These are phyloP conservation scores for Phanerochaete sordida DNA, from an alignment of 768 basidiomycete species.

Conservation along the genomic window DNA sequence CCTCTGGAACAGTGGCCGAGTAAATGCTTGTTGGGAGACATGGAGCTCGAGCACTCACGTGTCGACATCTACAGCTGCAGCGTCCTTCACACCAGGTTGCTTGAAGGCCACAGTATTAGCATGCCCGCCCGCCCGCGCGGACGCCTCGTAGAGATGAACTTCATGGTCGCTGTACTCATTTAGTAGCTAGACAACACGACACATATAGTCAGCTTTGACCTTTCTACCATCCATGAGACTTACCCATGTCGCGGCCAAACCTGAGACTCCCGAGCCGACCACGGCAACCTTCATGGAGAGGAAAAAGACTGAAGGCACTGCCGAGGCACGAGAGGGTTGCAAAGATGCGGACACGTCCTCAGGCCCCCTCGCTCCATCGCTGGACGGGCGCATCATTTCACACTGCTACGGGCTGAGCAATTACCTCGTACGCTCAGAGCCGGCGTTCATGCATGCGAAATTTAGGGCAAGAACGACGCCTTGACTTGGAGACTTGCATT, in stretches of 20 bases:
- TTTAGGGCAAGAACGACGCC: too few species aligned
- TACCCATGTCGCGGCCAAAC: constrained; percentile 76
- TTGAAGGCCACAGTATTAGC: constrained; percentile 67
- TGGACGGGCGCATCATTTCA: not conserved
- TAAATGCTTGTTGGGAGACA: not conserved
- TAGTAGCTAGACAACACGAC: constrained; percentile 42
- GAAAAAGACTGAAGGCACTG: too few species aligned
- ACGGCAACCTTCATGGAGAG: constrained; percentile 50
- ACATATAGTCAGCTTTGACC: not conserved
- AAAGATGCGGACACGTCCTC: too few species aligned
- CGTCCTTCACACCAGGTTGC: constrained; percentile 30
- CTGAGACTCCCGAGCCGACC: constrained; percentile 75
- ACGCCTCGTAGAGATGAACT: constrained; percentile 73
- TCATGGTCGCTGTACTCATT: constrained; percentile 74
- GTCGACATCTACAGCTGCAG: constrained; percentile 50
- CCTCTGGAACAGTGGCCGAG: constrained; percentile 35
- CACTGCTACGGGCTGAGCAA: not conserved
- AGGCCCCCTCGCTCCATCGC: not conserved
- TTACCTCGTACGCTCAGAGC: not conserved
- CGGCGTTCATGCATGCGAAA: too few species aligned
- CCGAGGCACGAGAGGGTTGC: too few species aligned
- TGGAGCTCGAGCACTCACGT: constrained; percentile 44
- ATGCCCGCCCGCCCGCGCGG: constrained; percentile 66
- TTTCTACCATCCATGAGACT: constrained; percentile 15
- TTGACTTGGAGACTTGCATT: not conserved